These are phyloP conservation scores for Cystobasidium ongulense DNA, from an alignment of 768 basidiomycete genomes.

Conservation along the genomic window DNA sequence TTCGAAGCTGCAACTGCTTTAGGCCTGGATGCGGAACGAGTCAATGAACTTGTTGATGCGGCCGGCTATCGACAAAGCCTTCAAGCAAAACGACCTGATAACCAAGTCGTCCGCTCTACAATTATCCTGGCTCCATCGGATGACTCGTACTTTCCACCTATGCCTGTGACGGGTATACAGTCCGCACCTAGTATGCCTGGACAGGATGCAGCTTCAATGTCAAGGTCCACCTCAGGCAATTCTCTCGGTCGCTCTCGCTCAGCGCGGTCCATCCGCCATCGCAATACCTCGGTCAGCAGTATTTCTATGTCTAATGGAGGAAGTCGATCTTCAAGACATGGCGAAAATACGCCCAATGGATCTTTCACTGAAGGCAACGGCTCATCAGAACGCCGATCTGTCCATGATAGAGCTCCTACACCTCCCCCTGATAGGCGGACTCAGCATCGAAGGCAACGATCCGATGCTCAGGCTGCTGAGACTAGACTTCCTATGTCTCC, in stretches of 20 bases:
- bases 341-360: background rate
- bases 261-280: background rate
- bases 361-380: background rate
- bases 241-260: background rate
- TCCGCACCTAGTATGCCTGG: background rate
- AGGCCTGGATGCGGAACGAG: constrained; percentile 36
- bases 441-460: background rate
- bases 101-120: background rate
- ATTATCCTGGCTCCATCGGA: background rate
- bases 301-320: background rate
- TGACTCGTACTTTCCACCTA: background rate
- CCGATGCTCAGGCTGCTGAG: background rate
- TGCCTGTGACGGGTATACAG: background rate
- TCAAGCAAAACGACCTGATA: background rate
- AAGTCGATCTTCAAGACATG: background rate
- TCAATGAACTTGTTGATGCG: constrained; percentile 37
- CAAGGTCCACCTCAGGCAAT: background rate
- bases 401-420: constrained; percentile 13
- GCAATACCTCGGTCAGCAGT: background rate
- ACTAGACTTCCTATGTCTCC: background rate
- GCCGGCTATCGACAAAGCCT: constrained; percentile 17
- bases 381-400: background rate
- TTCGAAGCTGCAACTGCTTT: constrained; percentile 38
- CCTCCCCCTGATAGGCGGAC: constrained; percentile 6
- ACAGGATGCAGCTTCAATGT: background rate